phyloP scores from a whole-genome alignment of 805 yeast genomes.

The Nakazawaea anatomiae region DNA sequence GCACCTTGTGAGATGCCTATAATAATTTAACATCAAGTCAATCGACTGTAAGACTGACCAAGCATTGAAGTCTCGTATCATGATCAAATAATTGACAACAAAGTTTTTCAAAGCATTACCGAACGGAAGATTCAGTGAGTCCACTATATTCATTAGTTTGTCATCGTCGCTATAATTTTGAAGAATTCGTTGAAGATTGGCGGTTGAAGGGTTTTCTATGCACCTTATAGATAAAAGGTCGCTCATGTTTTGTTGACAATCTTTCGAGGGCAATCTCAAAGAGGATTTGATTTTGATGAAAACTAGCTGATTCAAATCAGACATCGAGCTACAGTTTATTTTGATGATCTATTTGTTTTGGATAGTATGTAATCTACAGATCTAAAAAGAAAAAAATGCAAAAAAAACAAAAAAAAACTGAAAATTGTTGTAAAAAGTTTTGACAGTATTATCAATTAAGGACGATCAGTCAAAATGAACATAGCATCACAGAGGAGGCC shows the following conservation, averaged over 20 bases:
- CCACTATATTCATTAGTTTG: slow-evolving; percentile 18
- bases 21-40: slow-evolving; percentile 42
- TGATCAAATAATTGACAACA: slow-evolving; percentile 34
- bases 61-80: slow-evolving; percentile 47
- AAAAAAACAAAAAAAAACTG: not conserved
- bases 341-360: too few relatives aligned
- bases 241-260: slow-evolving; percentile 18
- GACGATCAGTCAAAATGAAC: not conserved
- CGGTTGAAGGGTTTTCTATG: slow-evolving; percentile 21
- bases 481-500: slow-evolving; percentile 9
- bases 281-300: slow-evolving; percentile 4
- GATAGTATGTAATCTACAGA: not conserved
- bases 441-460: not conserved
- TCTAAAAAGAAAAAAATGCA: not conserved
- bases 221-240: slow-evolving; percentile 23
- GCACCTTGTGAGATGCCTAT: slow-evolving; percentile 42
- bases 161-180: slow-evolving; percentile 14
- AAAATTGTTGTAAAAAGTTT: not conserved
- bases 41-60: slow-evolving; percentile 49
- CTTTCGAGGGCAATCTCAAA: slow-evolving; percentile 17
- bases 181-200: slow-evolving; percentile 19
- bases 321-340: not conserved
- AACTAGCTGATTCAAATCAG: slow-evolving; percentile 2
- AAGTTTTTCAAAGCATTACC: slow-evolving; percentile 35
- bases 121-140: slow-evolving; percentile 4